Conservation (phyloP, 2,329 filamentous ascomycete genomes). For the Podosphaera leucotricha region DNA sequence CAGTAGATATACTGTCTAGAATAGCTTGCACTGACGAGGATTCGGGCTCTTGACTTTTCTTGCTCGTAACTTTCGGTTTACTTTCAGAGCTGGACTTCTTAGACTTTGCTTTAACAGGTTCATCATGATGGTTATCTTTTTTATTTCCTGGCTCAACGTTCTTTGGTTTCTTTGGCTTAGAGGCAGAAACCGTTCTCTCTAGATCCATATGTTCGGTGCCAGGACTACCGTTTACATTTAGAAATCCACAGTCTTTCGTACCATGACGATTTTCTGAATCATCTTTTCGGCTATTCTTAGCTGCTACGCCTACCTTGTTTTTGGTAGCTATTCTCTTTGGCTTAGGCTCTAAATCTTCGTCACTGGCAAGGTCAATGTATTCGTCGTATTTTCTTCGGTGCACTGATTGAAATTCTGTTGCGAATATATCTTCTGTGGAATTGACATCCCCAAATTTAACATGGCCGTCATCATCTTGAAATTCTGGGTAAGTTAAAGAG, state of each 20-base stretch:
- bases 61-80: constrained; percentile 17
- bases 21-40: constrained; percentile 58
- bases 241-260: constrained; percentile 13
- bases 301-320: constrained; percentile 6
- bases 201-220: constrained; percentile 22
- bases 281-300: constrained; percentile 22
- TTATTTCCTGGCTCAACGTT: constrained; percentile 31
- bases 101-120: constrained; percentile 24
- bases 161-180: constrained; percentile 13
- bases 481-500: neutral
- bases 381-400: constrained; percentile 50
- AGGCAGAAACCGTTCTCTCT: constrained; percentile 10
- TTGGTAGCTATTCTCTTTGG: constrained; percentile 24
- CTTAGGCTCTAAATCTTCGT: constrained; percentile 41
- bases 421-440: constrained; percentile 66
- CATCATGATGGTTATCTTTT: constrained; percentile 33
- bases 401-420: constrained; percentile 26
- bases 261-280: constrained; percentile 4
- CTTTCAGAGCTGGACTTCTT: constrained; percentile 15
- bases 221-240: constrained; percentile 20
- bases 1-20: constrained; percentile 62
- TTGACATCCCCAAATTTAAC: constrained; percentile 18
- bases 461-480: neutral
- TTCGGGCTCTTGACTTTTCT: constrained; percentile 35
- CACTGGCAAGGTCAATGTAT: constrained; percentile 43